phyloP scores from a whole-genome alignment of 2,329 filamentous ascomycete species.

The Claviceps cyperi region DNA sequence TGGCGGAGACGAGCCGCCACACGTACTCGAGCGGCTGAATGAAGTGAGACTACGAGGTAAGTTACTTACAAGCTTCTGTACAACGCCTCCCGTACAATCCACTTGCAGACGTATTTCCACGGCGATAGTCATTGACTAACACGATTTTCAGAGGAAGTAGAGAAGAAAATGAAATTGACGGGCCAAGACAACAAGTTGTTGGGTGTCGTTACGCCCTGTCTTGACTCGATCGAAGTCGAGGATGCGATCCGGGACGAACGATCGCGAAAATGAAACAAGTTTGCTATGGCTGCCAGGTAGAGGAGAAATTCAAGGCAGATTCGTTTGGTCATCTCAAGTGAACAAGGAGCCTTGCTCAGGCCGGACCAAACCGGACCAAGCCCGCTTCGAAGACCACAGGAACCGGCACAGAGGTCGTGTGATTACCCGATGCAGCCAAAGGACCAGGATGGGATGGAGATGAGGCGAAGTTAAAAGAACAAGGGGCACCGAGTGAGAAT shows the following conservation, averaged over 20 bases:
- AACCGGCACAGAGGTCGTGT: neutral
- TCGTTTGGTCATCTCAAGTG: neutral
- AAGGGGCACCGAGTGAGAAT: neutral
- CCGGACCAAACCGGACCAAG: neutral
- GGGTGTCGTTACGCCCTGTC: neutral
- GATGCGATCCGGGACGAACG: neutral
- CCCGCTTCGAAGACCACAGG: neutral
- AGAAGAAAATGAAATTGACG: too few relatives aligned
- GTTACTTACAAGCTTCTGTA: neutral
- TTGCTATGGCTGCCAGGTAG: neutral
- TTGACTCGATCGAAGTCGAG: neutral
- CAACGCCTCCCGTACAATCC: neutral
- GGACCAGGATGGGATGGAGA: neutral
- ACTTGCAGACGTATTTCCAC: neutral
- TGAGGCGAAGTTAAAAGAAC: neutral
- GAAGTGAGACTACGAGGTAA: neutral
- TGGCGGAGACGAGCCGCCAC: constrained; percentile 1
- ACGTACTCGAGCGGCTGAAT: constrained; percentile 4
- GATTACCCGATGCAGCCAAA: neutral
- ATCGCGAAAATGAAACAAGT: too few relatives aligned
- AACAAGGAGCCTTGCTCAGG: neutral
- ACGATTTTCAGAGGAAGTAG: too few relatives aligned
- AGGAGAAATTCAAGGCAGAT: neutral
- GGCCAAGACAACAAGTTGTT: too few relatives aligned
- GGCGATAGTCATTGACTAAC: too few relatives aligned